phyloP scores from a whole-genome alignment of 306 rosid genomes.

The Leucaena leucocephala region DNA sequence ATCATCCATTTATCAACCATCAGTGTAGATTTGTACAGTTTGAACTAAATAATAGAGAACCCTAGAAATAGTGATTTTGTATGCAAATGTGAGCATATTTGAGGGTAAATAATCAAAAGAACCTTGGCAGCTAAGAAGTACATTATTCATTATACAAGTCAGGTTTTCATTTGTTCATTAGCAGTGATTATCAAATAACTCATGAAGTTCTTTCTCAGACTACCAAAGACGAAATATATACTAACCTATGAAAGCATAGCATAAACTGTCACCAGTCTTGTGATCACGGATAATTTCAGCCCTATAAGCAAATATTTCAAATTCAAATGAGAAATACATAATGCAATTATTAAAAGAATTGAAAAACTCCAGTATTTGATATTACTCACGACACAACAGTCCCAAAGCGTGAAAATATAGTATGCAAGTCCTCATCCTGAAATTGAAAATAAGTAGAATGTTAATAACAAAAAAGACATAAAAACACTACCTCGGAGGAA shows the following conservation, averaged over 20 bases:
- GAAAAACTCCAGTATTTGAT: constrained; percentile 29
- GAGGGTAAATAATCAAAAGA: too few relatives aligned
- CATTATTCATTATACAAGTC: background rate
- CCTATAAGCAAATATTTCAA: constrained; percentile 54
- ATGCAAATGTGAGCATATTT: background rate
- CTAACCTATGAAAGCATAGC: constrained; percentile 94
- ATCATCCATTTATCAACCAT: constrained; percentile 1
- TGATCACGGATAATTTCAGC: constrained; percentile 93
- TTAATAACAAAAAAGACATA: constrained; percentile 11
- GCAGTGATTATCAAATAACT: background rate
- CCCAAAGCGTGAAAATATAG: constrained; percentile 94
- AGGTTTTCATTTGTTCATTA: background rate
- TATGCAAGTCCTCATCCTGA: constrained; percentile 93
- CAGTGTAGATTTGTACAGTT: constrained; percentile 24
- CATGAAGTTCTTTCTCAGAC: background rate
- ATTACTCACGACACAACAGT: constrained; percentile 73
- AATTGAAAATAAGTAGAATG: constrained; percentile 29
- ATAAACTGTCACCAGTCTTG: constrained; percentile 92
- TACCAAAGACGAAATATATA: background rate
- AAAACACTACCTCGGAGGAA: constrained; percentile 20
- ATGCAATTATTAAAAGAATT: constrained; percentile 24
- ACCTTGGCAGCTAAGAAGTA: background rate
- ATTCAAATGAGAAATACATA: constrained; percentile 37
- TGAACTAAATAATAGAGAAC: background rate
- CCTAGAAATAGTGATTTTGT: constrained; percentile 17